Evolutionary conservation across 805 yeast genomes (phyloP).

Genomic region (Candida maltosa): DNA sequence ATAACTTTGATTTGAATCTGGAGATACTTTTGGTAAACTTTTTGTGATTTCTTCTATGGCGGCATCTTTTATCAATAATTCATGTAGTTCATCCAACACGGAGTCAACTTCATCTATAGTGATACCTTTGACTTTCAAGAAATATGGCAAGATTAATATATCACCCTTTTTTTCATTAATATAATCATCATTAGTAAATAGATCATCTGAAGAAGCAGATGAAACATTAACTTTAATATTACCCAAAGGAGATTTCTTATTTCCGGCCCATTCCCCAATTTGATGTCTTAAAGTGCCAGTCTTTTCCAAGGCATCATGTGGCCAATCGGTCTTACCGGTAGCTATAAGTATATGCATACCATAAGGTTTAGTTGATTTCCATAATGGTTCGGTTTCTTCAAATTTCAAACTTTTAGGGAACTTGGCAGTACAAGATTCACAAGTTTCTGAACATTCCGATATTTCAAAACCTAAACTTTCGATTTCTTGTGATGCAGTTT

Average conservation of each 20-base stretch:
- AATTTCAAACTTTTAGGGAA: slow-evolving; percentile 52
- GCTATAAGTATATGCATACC: slow-evolving; percentile 76
- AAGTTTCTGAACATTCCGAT: slow-evolving; percentile 50
- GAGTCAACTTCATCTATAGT: slow-evolving; percentile 37
- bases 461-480: slow-evolving; percentile 21
- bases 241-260: slow-evolving; percentile 18
- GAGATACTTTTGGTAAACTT: slow-evolving; percentile 16
- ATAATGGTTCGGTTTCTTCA: slow-evolving; percentile 42
- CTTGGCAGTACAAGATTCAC: slow-evolving; percentile 50
- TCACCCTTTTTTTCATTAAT: slow-evolving; percentile 47
- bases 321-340: slow-evolving; percentile 86
- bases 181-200: slow-evolving; percentile 39
- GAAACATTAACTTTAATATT: slow-evolving; percentile 51
- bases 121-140: slow-evolving; percentile 62
- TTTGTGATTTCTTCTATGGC: slow-evolving; percentile 8
- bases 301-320: slow-evolving; percentile 59
- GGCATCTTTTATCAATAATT: slow-evolving; percentile 28
- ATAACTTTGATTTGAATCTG: slow-evolving; percentile 38
- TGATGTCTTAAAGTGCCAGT: slow-evolving; percentile 43
- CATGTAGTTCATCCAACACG: slow-evolving; percentile 44
- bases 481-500: no score
- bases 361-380: slow-evolving; percentile 69
- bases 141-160: slow-evolving; percentile 68
- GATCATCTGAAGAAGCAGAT: slow-evolving; percentile 47
- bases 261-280: slow-evolving; percentile 35